Conservation (phyloP, 2,329 filamentous ascomycete species). For the Fusarium brevicatenulatum region DNA sequence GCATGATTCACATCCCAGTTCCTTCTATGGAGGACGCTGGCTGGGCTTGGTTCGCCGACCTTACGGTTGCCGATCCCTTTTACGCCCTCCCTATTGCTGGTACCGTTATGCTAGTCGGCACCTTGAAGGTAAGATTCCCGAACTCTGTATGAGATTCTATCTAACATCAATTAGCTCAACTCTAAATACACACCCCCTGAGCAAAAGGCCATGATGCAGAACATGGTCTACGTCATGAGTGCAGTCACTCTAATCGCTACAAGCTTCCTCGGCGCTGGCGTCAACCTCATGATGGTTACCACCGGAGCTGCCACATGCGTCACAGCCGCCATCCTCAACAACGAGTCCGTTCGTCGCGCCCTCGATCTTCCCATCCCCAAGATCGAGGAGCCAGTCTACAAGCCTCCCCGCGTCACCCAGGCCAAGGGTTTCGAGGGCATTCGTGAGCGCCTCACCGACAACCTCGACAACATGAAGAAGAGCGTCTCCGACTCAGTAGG, state of each 20-base stretch:
- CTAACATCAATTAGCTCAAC: slow-evolving; percentile 49
- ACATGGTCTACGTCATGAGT: slow-evolving; percentile 57
- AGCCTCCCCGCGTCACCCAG: slow-evolving; percentile 47
- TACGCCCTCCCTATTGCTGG: slow-evolving; percentile 76
- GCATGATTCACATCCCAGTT: slow-evolving; percentile 81
- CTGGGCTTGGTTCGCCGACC: slow-evolving; percentile 80
- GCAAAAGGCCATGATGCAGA: slow-evolving; percentile 52
- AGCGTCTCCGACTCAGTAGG: slow-evolving; percentile 49
- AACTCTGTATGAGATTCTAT: not conserved
- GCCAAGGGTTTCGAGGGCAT: slow-evolving; percentile 40
- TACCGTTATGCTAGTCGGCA: slow-evolving; percentile 64
- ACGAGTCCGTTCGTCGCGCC: slow-evolving; percentile 51
- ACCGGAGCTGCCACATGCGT: slow-evolving; percentile 52
- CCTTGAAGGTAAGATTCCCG: slow-evolving; percentile 60
- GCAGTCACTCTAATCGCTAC: slow-evolving; percentile 57
- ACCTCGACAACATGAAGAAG: slow-evolving; percentile 53
- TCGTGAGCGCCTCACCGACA: slow-evolving; percentile 47
- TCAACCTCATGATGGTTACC: slow-evolving; percentile 61
- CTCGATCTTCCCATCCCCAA: slow-evolving; percentile 52
- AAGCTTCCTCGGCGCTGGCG: slow-evolving; percentile 58
- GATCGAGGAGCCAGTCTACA: slow-evolving; percentile 46
- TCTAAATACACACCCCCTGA: slow-evolving; percentile 47
- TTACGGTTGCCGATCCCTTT: slow-evolving; percentile 80
- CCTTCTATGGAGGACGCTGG: slow-evolving; percentile 79
- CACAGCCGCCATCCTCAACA: slow-evolving; percentile 52